Evolutionary conservation across 495 filamentous ascomycete genomes (phyloP).

Genomic region (Ascobolus immersus): DNA sequence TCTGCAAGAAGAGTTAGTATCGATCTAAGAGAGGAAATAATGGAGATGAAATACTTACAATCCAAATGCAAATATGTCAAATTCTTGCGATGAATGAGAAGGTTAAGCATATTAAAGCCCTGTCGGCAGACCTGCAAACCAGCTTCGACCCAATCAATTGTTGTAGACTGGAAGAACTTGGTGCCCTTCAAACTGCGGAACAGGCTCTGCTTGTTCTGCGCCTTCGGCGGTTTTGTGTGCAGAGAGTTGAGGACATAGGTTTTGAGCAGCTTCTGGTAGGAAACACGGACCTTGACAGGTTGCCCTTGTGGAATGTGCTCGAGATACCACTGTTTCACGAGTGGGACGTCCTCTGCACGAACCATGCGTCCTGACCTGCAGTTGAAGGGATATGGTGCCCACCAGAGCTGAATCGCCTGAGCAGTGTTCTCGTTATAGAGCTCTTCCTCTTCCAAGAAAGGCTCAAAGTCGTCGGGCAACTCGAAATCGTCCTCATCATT

Average conservation of each 20-base stretch:
- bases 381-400: conserved; percentile 94
- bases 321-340: conserved; percentile 97
- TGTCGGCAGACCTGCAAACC: conserved; percentile 95
- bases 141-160: conserved; percentile 97
- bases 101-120: conserved; percentile 97
- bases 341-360: conserved; percentile 81
- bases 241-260: conserved; percentile 90
- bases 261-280: conserved; percentile 95
- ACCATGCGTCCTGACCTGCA: conserved; percentile 94
- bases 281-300: conserved; percentile 94
- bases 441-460: conserved; percentile 75
- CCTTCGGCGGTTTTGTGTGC: conserved; percentile 82
- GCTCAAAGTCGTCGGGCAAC: conserved; percentile 53
- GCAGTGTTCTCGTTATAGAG: conserved; percentile 76
- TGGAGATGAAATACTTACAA: conserved; percentile 19
- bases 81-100: conserved; percentile 96
- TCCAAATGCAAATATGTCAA: conserved; percentile 95
- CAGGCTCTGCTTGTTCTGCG: conserved; percentile 80
- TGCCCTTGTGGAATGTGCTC: conserved; percentile 83
- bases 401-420: conserved; percentile 85
- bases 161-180: conserved; percentile 99
- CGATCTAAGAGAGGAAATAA: neutral
- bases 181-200: conserved; percentile 75
- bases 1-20: conserved; percentile 16
- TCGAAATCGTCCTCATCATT: conserved; percentile 73